phyloP scores from a whole-genome alignment of 768 basidiomycete species.

The Collybiopsis confluens region DNA sequence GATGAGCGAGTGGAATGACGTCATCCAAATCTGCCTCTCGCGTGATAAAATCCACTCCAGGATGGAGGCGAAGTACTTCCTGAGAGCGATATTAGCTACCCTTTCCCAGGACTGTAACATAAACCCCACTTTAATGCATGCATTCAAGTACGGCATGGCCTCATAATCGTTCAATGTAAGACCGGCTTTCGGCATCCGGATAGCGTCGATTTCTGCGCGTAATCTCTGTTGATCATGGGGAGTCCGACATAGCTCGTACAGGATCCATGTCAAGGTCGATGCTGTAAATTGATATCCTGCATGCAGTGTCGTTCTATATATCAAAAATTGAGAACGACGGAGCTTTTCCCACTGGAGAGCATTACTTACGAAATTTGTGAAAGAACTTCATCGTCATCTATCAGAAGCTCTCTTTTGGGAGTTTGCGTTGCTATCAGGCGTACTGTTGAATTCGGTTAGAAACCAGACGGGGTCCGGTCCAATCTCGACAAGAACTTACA shows the following conservation, averaged over 20 bases:
- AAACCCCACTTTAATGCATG: conserved; percentile 17
- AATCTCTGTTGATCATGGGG: conserved; percentile 57
- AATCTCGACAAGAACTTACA: conserved; percentile 20
- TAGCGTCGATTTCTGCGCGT: conserved; percentile 48
- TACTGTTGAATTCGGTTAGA: conserved; percentile 25
- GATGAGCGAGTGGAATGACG: conserved; percentile 35
- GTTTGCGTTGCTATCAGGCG: conserved; percentile 52
- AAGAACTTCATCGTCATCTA: conserved; percentile 47
- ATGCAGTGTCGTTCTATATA: conserved; percentile 38
- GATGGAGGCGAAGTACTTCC: conserved; percentile 28
- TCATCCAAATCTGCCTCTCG: conserved; percentile 35
- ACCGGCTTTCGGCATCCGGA: conserved; percentile 11
- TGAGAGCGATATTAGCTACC: conserved; percentile 4
- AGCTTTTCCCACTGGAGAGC: no score
- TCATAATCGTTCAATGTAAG: conserved; percentile 26
- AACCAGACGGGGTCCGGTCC: not conserved
- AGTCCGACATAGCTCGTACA: conserved; percentile 57
- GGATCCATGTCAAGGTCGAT: conserved; percentile 52
- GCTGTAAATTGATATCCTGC: conserved; percentile 63
- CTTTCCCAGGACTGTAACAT: no score
- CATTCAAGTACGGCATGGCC: conserved; percentile 24
- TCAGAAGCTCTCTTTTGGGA: conserved; percentile 23
- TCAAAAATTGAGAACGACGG: no score
- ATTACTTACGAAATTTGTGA: conserved; percentile 35
- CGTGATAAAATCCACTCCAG: conserved; percentile 25